phyloP scores from a whole-genome alignment of 2,329 filamentous ascomycete genomes.

The Bipolaris cookei region DNA sequence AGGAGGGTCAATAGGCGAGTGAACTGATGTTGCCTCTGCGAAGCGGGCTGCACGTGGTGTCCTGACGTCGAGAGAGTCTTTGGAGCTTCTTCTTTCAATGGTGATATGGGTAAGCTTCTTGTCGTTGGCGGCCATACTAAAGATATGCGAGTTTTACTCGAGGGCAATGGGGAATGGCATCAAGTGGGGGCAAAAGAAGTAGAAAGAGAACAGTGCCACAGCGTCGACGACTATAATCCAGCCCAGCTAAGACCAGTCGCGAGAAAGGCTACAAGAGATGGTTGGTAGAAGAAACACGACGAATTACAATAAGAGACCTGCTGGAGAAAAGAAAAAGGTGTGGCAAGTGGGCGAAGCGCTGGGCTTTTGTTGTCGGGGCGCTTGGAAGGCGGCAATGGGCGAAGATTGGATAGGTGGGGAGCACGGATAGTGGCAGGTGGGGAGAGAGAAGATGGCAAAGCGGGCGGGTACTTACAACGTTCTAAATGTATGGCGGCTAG shows the following conservation, averaged over 20 bases:
- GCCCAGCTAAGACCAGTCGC: slow-evolving; percentile 49
- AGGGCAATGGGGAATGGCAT: slow-evolving; percentile 45
- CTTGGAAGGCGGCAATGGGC: slow-evolving; percentile 38
- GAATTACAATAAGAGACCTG: slow-evolving; percentile 53
- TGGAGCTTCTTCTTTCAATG: slow-evolving; percentile 51
- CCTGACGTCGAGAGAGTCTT: slow-evolving; percentile 60
- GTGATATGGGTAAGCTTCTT: slow-evolving; percentile 52
- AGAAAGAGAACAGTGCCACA: slow-evolving; percentile 37
- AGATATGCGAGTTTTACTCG: slow-evolving; percentile 42
- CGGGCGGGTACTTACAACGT: slow-evolving; percentile 50
- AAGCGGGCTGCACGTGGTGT: slow-evolving; percentile 78
- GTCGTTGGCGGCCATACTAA: slow-evolving; percentile 56
- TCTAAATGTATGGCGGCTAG: slow-evolving; percentile 48
- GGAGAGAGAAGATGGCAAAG: slow-evolving; percentile 43
- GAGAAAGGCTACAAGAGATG: slow-evolving; percentile 30
- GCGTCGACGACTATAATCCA: slow-evolving; percentile 47
- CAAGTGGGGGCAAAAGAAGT: slow-evolving; percentile 25
- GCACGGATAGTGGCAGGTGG: slow-evolving; percentile 39
- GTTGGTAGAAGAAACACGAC: slow-evolving; percentile 42
- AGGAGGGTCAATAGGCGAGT: slow-evolving; percentile 73
- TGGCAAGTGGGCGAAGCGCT: slow-evolving; percentile 46
- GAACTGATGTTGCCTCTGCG: slow-evolving; percentile 77
- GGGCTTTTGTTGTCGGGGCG: slow-evolving; percentile 51
- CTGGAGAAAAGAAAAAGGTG: slow-evolving; percentile 46
- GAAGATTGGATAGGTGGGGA: slow-evolving; percentile 40